A percentile compares a stretch with the other conserved stretches of the same genome.
These are phyloP conservation scores for Withania somnifera DNA, from an alignment of 305 asterid species.

Conservation along the genomic window DNA sequence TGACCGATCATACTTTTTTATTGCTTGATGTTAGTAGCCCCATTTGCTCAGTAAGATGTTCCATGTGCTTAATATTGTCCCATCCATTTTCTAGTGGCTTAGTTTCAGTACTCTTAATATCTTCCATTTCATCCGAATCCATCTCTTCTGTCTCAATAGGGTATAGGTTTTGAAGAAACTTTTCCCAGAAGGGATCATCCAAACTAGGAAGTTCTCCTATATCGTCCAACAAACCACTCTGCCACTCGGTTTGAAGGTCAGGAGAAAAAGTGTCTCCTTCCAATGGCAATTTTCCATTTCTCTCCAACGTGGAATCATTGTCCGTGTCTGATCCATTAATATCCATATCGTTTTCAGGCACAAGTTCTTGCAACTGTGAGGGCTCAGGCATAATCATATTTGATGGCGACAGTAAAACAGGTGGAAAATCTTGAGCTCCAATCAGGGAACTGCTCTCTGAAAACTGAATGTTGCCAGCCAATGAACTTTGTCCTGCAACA, in stretches of 20 bases:
- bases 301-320: constrained; percentile 19
- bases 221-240: constrained; percentile 38
- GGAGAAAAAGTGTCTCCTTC: constrained; percentile 41
- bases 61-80: constrained; percentile 48
- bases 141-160: constrained; percentile 30
- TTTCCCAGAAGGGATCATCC: constrained; percentile 73
- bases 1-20: constrained; percentile 26
- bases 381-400: constrained; percentile 37
- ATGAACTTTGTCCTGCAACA: constrained; percentile 13
- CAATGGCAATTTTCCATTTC: constrained; percentile 21
- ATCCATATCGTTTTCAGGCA: constrained; percentile 28
- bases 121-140: constrained; percentile 28
- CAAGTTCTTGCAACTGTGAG: constrained; percentile 28
- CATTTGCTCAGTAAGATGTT: constrained; percentile 69
- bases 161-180: constrained; percentile 48
- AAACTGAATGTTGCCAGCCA: constrained; percentile 15
- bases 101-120: constrained; percentile 30
- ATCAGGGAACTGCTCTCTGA: constrained; percentile 14
- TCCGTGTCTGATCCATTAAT: constrained; percentile 24
- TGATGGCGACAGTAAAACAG: constrained; percentile 25
- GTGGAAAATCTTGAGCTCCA: constrained; percentile 28
- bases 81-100: constrained; percentile 36
- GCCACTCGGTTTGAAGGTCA: constrained; percentile 49
- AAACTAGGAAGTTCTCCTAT: constrained; percentile 61
- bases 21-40: constrained; percentile 56